Percentiles rank a stretch among this genome's conserved stretches.
Evolutionary conservation across 2,329 filamentous ascomycete species (phyloP).

Genomic region (Sphaceloma murrayae): DNA sequence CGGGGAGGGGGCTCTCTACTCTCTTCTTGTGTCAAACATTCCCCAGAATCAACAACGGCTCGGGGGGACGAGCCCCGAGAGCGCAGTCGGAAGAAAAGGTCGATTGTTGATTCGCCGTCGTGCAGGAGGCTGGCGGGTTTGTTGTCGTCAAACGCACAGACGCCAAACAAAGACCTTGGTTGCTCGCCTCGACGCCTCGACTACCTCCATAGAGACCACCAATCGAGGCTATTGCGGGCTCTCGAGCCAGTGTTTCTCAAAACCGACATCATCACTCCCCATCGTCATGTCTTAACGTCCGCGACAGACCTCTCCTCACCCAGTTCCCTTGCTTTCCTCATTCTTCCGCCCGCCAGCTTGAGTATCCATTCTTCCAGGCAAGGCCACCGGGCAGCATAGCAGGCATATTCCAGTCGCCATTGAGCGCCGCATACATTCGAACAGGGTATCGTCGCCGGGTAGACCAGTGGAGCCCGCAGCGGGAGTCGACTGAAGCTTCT

Average conservation of each 20-base stretch:
- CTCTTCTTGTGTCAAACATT: too few species aligned
- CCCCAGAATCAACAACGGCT: constrained; percentile 14
- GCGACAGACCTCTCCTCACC: constrained; percentile 4
- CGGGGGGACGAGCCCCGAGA: constrained; percentile 8
- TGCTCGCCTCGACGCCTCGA: constrained; percentile 11
- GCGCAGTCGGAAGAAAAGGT: background rate
- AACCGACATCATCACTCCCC: constrained; percentile 10
- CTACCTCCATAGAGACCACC: constrained; percentile 8
- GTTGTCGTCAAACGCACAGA: constrained; percentile 10
- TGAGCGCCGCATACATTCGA: background rate
- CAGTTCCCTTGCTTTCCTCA: constrained; percentile 14
- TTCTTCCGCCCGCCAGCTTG: constrained; percentile 6
- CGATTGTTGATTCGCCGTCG: constrained; percentile 11
- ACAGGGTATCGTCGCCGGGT: constrained; percentile 3
- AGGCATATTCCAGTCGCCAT: too few species aligned
- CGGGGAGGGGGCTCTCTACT: too few species aligned
- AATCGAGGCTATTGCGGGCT: constrained; percentile 4
- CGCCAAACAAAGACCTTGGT: constrained; percentile 8
- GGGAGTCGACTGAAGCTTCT: background rate
- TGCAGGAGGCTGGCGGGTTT: constrained; percentile 6
- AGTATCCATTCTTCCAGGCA: constrained; percentile 9
- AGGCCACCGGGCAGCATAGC: constrained; percentile 2
- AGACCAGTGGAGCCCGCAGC: background rate
- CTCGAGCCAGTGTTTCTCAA: constrained; percentile 3
- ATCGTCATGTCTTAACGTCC: constrained; percentile 14